A percentile compares a stretch with the other conserved stretches of the same genome.
Conservation (phyloP, 106 monocot genomes). For the Vanilla planifolia region DNA sequence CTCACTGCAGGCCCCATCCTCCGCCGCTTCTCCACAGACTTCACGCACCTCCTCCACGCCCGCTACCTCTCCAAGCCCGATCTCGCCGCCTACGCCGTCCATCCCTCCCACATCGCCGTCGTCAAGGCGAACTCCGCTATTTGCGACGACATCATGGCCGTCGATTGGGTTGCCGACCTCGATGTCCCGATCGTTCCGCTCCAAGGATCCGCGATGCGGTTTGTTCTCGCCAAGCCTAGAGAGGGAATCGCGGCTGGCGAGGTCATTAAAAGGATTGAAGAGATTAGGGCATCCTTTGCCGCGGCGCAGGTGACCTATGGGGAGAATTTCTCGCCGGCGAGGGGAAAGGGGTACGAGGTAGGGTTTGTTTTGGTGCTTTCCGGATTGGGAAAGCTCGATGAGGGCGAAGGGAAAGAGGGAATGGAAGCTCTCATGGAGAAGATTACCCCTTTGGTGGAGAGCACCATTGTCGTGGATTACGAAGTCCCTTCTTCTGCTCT, state of each 20-base stretch:
- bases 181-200: not conserved
- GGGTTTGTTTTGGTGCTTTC: conserved; percentile 44
- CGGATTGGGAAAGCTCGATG: conserved; percentile 45
- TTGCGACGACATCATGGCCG: conserved; percentile 54
- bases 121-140: conserved; percentile 45
- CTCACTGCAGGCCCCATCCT: conserved; percentile 52
- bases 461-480: conserved; percentile 51
- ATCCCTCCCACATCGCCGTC: conserved; percentile 51
- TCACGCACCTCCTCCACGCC: conserved; percentile 71
- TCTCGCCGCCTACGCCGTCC: conserved; percentile 46
- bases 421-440: not conserved
- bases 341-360: conserved; percentile 64
- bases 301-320: conserved; percentile 42
- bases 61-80: conserved; percentile 55
- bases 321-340: conserved; percentile 68
- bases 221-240: conserved; percentile 55
- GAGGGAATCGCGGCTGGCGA: conserved; percentile 18
- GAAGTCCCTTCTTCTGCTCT: conserved; percentile 22
- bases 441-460: conserved; percentile 21
- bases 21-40: conserved; percentile 30
- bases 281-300: not conserved
- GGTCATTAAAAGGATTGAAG: conserved; percentile 10
- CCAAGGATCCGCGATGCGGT: conserved; percentile 35
- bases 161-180: conserved; percentile 59
- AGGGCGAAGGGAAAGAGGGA: conserved; percentile 16